phyloP scores from a whole-genome alignment of 2,329 filamentous ascomycete genomes.

The Stemphylium vesicarium region DNA sequence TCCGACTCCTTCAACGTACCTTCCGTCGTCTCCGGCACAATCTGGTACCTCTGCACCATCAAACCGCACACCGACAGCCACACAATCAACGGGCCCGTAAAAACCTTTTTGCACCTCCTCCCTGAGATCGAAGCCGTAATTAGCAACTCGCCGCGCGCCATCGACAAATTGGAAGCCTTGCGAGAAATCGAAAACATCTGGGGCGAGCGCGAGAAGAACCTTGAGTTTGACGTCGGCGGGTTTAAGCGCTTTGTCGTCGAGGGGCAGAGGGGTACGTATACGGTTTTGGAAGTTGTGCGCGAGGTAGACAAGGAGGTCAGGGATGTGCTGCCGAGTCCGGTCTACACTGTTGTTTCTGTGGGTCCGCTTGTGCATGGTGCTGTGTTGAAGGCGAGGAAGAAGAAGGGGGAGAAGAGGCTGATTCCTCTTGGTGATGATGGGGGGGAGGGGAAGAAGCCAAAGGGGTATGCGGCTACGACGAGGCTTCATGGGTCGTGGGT shows the following conservation, averaged over 20 bases:
- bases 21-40: constrained; percentile 8
- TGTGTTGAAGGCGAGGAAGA: neutral
- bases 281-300: constrained; percentile 16
- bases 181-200: constrained; percentile 8
- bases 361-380: constrained; percentile 19
- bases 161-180: constrained; percentile 24
- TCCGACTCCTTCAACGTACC: constrained; percentile 20
- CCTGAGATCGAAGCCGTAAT: constrained; percentile 18
- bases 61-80: constrained; percentile 30
- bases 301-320: constrained; percentile 17
- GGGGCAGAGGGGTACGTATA: constrained; percentile 24
- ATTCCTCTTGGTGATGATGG: neutral
- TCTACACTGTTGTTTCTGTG: constrained; percentile 24
- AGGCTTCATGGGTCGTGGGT: constrained; percentile 12
- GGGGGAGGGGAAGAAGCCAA: neutral
- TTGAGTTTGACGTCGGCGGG: constrained; percentile 8
- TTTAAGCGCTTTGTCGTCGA: constrained; percentile 23
- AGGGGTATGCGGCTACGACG: constrained; percentile 10
- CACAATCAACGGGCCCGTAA: constrained; percentile 25
- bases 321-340: constrained; percentile 16
- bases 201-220: constrained; percentile 5
- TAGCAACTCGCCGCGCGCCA: constrained; percentile 26
- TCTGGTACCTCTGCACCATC: constrained; percentile 34
- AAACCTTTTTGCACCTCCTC: constrained; percentile 25
- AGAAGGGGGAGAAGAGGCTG: neutral